Percentiles rank a stretch among this genome's conserved stretches.
phyloP scores from a whole-genome alignment of 768 basidiomycete genomes.

The Rhodotorula kratochvilovae region DNA sequence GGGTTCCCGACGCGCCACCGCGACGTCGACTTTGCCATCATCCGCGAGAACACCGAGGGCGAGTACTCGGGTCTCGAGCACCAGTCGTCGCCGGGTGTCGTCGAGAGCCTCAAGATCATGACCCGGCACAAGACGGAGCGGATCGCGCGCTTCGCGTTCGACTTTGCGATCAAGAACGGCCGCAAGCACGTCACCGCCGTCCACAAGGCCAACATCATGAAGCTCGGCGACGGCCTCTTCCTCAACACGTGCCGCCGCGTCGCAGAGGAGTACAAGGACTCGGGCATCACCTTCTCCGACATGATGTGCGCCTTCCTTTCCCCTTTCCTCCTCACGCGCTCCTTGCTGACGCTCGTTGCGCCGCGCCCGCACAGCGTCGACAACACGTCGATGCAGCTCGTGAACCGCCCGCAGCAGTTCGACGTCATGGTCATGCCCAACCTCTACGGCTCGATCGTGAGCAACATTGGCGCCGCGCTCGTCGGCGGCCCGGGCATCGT shows the following conservation, averaged over 20 bases:
- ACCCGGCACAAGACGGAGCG: conserved; percentile 93
- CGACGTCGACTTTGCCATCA: conserved; percentile 97
- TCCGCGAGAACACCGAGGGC: conserved; percentile 99
- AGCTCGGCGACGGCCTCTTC: conserved; percentile 95
- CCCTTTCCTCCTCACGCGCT: background rate
- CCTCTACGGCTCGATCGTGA: conserved; percentile 88
- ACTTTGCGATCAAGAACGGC: conserved; percentile 97
- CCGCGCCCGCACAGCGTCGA: conserved; percentile 19
- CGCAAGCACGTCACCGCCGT: conserved; percentile 99
- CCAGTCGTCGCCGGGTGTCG: conserved; percentile 91
- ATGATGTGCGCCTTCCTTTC: conserved; percentile 65
- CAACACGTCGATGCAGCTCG: conserved; percentile 93
- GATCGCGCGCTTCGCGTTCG: conserved; percentile 94
- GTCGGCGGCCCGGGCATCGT: conserved; percentile 98
- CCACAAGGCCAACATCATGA: conserved; percentile 99
- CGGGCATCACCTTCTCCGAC: conserved; percentile 87
- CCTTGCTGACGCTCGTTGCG: background rate
- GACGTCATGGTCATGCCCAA: conserved; percentile 99
- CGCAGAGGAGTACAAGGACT: conserved; percentile 90
- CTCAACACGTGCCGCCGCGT: conserved; percentile 94
- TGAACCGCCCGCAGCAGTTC: conserved; percentile 90
- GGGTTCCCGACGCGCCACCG: conserved; percentile 92
- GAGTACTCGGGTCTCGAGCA: conserved; percentile 99
- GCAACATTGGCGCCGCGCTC: conserved; percentile 96
- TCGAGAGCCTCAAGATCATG: conserved; percentile 95